Percentiles rank a stretch among this genome's conserved stretches.
Evolutionary conservation across 2,329 filamentous ascomycete species (phyloP).

Genomic region (Pseudogymnoascus sp.): DNA sequence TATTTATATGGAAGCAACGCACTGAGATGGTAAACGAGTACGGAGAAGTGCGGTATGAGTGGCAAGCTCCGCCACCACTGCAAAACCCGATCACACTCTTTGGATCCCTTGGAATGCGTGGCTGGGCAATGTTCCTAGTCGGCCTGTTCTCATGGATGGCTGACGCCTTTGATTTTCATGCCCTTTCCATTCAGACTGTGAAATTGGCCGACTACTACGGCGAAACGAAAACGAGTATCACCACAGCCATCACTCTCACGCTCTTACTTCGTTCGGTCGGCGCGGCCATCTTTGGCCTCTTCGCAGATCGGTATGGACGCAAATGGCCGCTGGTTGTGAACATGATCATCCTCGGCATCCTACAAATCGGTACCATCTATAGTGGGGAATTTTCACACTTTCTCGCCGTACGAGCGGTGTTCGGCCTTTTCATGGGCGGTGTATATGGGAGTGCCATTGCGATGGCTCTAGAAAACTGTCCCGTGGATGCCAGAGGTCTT

Average conservation of each 20-base stretch:
- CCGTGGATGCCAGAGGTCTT: conserved; percentile 40
- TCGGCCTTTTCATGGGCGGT: conserved; percentile 74
- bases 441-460: conserved; percentile 69
- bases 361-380: conserved; percentile 70
- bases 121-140: conserved; percentile 66
- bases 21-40: conserved; percentile 54
- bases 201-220: conserved; percentile 50
- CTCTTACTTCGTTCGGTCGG: conserved; percentile 65
- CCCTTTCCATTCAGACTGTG: conserved; percentile 66
- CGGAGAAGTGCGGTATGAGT: conserved; percentile 57
- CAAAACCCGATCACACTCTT: conserved; percentile 61
- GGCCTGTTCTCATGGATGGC: conserved; percentile 69
- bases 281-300: conserved; percentile 65
- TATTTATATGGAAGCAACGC: conserved; percentile 66
- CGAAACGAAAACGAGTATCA: conserved; percentile 36
- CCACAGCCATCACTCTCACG: conserved; percentile 28
- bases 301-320: conserved; percentile 67
- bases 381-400: conserved; percentile 41
- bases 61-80: conserved; percentile 55
- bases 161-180: conserved; percentile 76
- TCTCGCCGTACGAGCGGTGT: conserved; percentile 62
- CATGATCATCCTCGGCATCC: conserved; percentile 59
- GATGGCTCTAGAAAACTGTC: conserved; percentile 58
- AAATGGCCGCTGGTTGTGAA: conserved; percentile 80
- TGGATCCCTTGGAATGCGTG: conserved; percentile 48